Base-by-base conservation (phyloP, 495 filamentous ascomycete species). In the Xylaria curta region DNA sequence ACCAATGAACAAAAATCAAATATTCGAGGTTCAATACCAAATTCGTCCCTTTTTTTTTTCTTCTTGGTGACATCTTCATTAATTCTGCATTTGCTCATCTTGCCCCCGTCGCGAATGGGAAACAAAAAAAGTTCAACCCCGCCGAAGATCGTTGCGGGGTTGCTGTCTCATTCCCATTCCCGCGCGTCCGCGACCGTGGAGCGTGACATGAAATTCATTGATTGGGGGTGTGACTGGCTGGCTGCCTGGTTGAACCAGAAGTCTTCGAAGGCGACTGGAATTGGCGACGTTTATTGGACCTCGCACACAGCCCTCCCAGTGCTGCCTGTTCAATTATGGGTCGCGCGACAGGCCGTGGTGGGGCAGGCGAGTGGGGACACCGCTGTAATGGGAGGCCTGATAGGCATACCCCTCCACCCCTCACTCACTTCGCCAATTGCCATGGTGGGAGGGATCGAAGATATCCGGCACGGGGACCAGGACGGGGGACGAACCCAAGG, bases 111-210 rank as follows among this genome's bases (percentile, higher is more conserved):
- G 67, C 54, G 47, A 61, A 19, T 61, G 44, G 26, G 36, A 54
- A 49, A 12, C 7, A 44, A 63, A 70, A 47, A 47, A 51, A 40
- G 58, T 26, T 54, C n/a, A 56, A 54, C 68, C 68, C 68, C 68
- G 36, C 68, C 59, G 40, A 67, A 64, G 59, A 64, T 44, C 31
- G 68, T 64, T 63, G 68, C 68, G 68, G 68, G 68, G 47, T 64
- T 31, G 53, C 24, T 54, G 28, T 61, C 42, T 59, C 42, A 49
- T 59, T 53, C 24, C 46, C 19, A 46, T 31, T 47, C 38, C 40
- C 21, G 51, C 49, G 53, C 24, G 28, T 61, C 10, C 64, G 26
- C 64, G 44, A 38, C 64, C 26, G 44, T 9, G 42, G 42, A 49
- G 28, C 19, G 24, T 46, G 54, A 47, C 51, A 49, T 59, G 65